Percentiles rank a stretch among this genome's conserved stretches.
phyloP scores from a whole-genome alignment of 139 green algal genomes.

The Desmodesmus armatus region DNA sequence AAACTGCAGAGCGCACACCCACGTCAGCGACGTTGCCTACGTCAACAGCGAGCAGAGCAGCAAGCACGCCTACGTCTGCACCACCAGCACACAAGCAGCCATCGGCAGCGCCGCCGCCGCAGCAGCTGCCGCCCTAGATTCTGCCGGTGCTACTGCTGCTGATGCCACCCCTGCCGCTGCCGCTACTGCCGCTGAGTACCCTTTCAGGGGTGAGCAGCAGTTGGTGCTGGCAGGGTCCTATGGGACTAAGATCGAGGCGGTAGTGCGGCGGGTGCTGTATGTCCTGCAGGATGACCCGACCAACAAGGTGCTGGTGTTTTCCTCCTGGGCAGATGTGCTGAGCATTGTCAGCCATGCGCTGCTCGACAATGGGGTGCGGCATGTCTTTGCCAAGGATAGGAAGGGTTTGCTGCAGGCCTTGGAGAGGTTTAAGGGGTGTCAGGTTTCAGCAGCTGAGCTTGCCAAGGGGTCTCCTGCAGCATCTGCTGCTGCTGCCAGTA shows the following conservation, averaged over 20 bases:
- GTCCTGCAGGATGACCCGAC: conserved; percentile 53
- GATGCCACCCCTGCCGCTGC: neutral
- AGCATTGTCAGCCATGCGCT: conserved; percentile 80
- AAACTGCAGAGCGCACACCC: conserved; percentile 66
- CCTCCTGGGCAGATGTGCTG: conserved; percentile 84
- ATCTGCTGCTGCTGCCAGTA: too few relatives aligned
- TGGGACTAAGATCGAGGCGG: conserved; percentile 87
- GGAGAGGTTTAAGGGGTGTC: conserved; percentile 58
- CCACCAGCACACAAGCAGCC: neutral
- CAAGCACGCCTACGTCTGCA: conserved; percentile 22
- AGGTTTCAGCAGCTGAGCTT: neutral
- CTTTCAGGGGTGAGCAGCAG: conserved; percentile 47
- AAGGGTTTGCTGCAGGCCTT: conserved; percentile 69
- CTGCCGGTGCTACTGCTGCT: neutral
- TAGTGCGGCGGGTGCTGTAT: conserved; percentile 77
- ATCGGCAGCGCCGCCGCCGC: neutral
- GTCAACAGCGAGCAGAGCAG: conserved; percentile 51
- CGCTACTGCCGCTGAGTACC: neutral
- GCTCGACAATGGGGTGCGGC: conserved; percentile 64
- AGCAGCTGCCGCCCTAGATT: neutral
- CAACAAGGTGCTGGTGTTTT: conserved; percentile 85
- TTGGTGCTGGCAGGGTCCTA: conserved; percentile 75
- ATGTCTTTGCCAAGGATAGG: conserved; percentile 51
- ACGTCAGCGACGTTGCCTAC: conserved; percentile 71
- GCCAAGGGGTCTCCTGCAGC: too few relatives aligned